A percentile compares a stretch with the other conserved stretches of the same genome.
phyloP scores from a whole-genome alignment of 805 yeast species.

The Cyberlindnera samutprakarnensis region DNA sequence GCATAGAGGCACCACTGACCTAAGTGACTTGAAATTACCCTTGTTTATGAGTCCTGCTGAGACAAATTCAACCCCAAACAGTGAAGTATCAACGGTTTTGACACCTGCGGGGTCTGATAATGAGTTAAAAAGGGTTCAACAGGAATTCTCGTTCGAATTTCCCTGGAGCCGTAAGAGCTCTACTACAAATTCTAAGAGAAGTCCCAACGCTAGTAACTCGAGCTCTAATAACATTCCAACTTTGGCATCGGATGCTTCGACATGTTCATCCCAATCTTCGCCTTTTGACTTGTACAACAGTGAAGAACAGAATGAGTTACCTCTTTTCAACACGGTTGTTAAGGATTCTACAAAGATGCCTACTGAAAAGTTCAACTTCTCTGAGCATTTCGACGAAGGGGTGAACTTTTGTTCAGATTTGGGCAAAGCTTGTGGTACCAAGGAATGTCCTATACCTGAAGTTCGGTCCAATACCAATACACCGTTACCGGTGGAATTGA shows the following conservation, averaged over 20 bases:
- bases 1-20: constrained; percentile 36
- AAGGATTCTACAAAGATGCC: constrained; percentile 3
- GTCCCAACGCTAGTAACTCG: constrained; percentile 4
- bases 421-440: constrained; percentile 78
- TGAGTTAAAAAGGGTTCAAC: constrained; percentile 7
- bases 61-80: constrained; percentile 2
- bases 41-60: not conserved
- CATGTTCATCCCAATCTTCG: constrained; percentile 20
- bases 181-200: constrained; percentile 3
- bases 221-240: constrained; percentile 15
- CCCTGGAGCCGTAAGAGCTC: constrained; percentile 37
- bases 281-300: constrained; percentile 23
- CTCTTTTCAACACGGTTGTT: constrained; percentile 13
- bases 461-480: constrained; percentile 9
- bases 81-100: not conserved
- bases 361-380: constrained; percentile 26
- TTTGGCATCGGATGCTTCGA: constrained; percentile 21
- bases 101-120: not conserved
- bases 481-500: not conserved
- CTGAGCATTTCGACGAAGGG: constrained; percentile 55
- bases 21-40: constrained; percentile 23
- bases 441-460: constrained; percentile 57
- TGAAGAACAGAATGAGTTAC: constrained; percentile 16
- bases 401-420: constrained; percentile 72
- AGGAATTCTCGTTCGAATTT: constrained; percentile 46